Evolutionary conservation across 192 early-diverging fungal genomes (phyloP), one percentile per base, ranked within the genome.

Genomic region (Coemansia guatemalensis): DNA sequence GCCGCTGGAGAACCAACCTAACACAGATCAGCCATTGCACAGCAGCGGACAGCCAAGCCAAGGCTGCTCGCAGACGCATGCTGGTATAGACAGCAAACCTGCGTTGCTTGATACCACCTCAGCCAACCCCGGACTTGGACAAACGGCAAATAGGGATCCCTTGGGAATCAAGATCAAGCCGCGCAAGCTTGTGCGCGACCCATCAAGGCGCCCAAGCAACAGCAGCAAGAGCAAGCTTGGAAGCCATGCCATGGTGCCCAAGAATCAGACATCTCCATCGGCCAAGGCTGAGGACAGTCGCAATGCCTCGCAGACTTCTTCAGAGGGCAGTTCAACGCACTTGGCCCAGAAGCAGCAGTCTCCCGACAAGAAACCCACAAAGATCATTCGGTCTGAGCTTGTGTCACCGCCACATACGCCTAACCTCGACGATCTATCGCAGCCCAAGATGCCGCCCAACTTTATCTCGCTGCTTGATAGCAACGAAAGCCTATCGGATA

Each of bases 401-500:
- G 58, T 12, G 21, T 68, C 53, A 6, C 54, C 26, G 25, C 49
- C n/a, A 17, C 48, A 47, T 35, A 33, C 41, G 11, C 27, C 35
- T 14, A 39, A 67, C 4, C 30, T 17, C 20, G 24, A 57, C 11
- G 24, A 57, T 29, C 51, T 39, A 35, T 26, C 32, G 17, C 22
- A 48, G 55, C 56, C 7, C 24, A 41, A 6, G 55, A 9, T 4
- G 11, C 33, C 2, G 26, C 22, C 7, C 41, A 64, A 54, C 53
- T 55, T 55, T 53, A 23, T 64, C 27, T 55, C 62, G 25, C 60
- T 80, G 29, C 53, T 59, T 22, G 62, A 64, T 12, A 80, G 77
- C 61, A 68, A 65, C 23, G 77, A 74, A 27, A 74, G 77, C 58
- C 62, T 80, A 6, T 80, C 71, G 0, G 77, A 80, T 25, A 74